Base-by-base conservation (phyloP, 2,329 filamentous ascomycete species). In the Aspergillus glaucus region DNA sequence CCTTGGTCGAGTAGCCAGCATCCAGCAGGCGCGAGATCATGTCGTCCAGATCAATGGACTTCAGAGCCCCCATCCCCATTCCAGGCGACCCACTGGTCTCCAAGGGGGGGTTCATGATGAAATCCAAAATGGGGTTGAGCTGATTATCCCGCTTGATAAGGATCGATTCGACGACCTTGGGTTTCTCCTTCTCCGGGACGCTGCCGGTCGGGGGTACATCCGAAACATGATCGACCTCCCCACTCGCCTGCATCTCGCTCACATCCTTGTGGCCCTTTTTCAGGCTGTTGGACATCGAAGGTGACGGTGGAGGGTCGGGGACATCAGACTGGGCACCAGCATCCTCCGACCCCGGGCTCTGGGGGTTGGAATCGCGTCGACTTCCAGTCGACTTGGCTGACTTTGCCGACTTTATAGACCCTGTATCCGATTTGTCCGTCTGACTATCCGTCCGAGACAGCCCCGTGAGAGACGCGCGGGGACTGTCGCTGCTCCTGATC, bases 21-120 rank as follows among this genome's bases (percentile, higher is more conserved):
- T 98, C 93, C 47, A 98, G 76, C 40, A 98, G 80, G 40, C 93
- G 84, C 62, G 91, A 90, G 65, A 98, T 98, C 78, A 95, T 96
- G 65, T 98, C 93, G 64, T 98, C 93, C 26, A 98, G 77, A 66
- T 98, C 93, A 58, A 93, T 88, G 32, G 91, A 83, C 69, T 95
- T 95, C 62, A 97, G 81, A 19, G 94, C 88, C 48, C 87, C 84
- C 79, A 97, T 94, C 54, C 88, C 87, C 70, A 95, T 87, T 12
- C 75, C 73, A 10, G 78, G 76, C 3, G 79, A 80, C 1, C 72
- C 66, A 28, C 70, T 72, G 21, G 69, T 62, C 32, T 72, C 66
- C 14, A 67, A 54, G 3, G 68, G 64, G 12, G 69, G 63, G 40
- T 71, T 68, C 51, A 72, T 63, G 32, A 71, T 65, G 48, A 79